A percentile compares a stretch with the other conserved stretches of the same genome.
Evolutionary conservation across 257 asterid genomes (phyloP).

Genomic region (Handroanthus guayacan): DNA sequence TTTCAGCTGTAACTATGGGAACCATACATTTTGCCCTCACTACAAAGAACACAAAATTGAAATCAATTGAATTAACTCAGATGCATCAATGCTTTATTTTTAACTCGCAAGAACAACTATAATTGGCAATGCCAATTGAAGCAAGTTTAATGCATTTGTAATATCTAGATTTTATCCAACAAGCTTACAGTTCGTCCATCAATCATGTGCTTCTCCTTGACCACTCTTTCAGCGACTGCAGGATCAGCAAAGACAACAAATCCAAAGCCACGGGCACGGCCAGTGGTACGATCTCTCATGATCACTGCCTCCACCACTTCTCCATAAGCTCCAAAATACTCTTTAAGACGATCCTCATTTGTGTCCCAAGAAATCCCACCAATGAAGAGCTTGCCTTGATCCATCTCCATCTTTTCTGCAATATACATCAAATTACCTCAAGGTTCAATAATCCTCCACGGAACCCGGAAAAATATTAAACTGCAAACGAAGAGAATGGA

Average conservation of each 20-base stretch:
- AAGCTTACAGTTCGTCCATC: constrained; percentile 87
- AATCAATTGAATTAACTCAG: constrained; percentile 14
- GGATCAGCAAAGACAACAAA: constrained; percentile 83
- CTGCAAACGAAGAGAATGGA: not conserved
- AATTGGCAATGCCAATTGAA: constrained; percentile 1
- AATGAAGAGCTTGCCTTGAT: constrained; percentile 76
- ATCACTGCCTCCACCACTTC: constrained; percentile 91
- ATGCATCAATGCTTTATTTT: not conserved
- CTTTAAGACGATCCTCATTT: constrained; percentile 82
- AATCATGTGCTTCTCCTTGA: constrained; percentile 83
- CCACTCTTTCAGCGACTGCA: constrained; percentile 83
- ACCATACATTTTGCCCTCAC: constrained; percentile 19
- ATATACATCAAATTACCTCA: constrained; percentile 22
- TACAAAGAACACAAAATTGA: not conserved
- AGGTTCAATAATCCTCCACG: not conserved
- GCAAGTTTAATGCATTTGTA: constrained; percentile 21
- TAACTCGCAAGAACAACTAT: not conserved
- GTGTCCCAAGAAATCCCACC: constrained; percentile 99
- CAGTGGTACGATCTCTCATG: constrained; percentile 91
- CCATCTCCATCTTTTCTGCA: constrained; percentile 61
- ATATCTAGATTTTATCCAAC: constrained; percentile 5
- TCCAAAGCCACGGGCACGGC: constrained; percentile 96
- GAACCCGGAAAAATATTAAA: not conserved
- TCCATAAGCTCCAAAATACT: constrained; percentile 75
- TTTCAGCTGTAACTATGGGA: constrained; percentile 1